Evolutionary conservation across 805 yeast species (phyloP), one percentile per base, ranked within the genome.

Genomic region (Starmerella ratchasimensis): DNA sequence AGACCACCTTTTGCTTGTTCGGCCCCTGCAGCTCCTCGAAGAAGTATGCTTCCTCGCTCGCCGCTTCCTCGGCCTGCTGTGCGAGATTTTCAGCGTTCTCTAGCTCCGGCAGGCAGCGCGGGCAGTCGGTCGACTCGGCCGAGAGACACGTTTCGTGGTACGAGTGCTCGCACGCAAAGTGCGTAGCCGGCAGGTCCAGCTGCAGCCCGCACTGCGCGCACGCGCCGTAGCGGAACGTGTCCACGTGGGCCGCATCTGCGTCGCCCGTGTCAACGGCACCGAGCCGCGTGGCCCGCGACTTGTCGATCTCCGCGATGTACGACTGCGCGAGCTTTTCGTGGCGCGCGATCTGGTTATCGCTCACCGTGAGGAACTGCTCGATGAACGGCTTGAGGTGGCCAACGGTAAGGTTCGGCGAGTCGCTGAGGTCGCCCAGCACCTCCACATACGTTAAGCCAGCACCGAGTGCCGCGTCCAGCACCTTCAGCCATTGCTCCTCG

Each of bases 101-200:
- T 32, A 74, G 57, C 34, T 80, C 81, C n/a, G 72, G 69, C 2
- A 74, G 56, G 54, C 96, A 88, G 28, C 67, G 63, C 0, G 96
- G 94, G 54, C 97, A 88, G 31, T 61, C 65, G 7, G 28, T 5
- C 29, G 54, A 58, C 17, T 52, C 37, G 17, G 47, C 48, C 13
- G 33, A 43, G 8, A 83, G 58, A 53, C 98, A 90, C 31, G 78
- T 64, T 48, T 78, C 80, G 53, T 90, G 97, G 53, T 72, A 84
- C 3, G 90, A 73, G 52, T 90, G 98, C 22, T 68, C 67, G 60
- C 98, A 90, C 45, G 74, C 71, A 62, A 88, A 90, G 50, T 81
- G 93, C 1, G 80, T 71, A 2, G 77, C 68, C 0, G 97, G 96
- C 29, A 76, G 65, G 41, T 81, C 93, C 16, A 88, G 59, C 10